Conservation (phyloP, 768 basidiomycete genomes). For the Cyclocybe aegerita region DNA sequence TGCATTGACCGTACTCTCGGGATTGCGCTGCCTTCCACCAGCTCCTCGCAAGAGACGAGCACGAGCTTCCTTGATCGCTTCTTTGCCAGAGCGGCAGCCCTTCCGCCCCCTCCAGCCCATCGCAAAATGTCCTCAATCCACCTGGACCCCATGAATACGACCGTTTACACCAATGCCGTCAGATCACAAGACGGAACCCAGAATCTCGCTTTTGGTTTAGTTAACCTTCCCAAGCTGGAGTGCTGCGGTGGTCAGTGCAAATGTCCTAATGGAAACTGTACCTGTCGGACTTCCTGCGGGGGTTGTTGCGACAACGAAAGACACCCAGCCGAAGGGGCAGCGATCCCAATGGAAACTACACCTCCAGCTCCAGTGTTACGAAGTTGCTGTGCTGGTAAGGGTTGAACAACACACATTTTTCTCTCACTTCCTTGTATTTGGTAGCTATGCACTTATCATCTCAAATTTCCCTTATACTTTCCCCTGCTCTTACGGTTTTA, state of each 20-base stretch:
- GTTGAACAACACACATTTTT: background rate
- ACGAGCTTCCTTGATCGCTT: conserved; percentile 53
- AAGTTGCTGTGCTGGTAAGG: conserved; percentile 31
- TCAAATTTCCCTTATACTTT: background rate
- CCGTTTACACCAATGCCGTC: conserved; percentile 29
- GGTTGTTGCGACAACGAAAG: conserved; percentile 41
- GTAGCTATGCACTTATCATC: background rate
- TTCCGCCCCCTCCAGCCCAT: conserved; percentile 56
- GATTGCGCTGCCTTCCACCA: conserved; percentile 38
- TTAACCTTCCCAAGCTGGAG: conserved; percentile 63
- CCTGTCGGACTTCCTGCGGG: conserved; percentile 55
- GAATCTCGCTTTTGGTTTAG: conserved; percentile 43
- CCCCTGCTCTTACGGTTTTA: conserved; percentile 1
- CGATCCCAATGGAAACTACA: background rate
- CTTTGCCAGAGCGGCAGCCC: conserved; percentile 64
- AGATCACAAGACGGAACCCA: conserved; percentile 9
- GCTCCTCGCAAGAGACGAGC: conserved; percentile 4
- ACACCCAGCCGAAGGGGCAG: background rate
- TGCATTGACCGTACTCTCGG: conserved; percentile 58
- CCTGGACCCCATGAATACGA: conserved; percentile 54
- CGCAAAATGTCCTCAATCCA: conserved; percentile 35
- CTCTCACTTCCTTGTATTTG: conserved; percentile 4
- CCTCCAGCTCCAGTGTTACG: conserved; percentile 9
- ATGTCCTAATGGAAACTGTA: conserved; percentile 53
- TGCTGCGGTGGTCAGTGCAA: conserved; percentile 65